These are phyloP conservation scores for Nakazawaea sp. DNA, from an alignment of 805 yeast species.

Conservation along the genomic window DNA sequence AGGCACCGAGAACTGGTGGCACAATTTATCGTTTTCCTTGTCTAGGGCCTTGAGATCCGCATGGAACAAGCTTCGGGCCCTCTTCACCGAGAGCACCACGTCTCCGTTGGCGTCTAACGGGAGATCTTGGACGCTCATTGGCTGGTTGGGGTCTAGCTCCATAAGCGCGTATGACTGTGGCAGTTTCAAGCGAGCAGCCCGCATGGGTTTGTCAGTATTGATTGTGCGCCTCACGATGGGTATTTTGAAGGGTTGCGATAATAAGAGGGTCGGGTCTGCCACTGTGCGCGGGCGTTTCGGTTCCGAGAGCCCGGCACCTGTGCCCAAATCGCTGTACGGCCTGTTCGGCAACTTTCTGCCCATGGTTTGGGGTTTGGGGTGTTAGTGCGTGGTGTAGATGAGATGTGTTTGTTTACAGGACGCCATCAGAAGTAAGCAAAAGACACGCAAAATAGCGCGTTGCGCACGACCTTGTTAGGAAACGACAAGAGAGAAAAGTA, in stretches of 20 bases:
- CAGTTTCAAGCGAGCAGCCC: conserved; percentile 23
- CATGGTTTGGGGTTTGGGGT: neutral
- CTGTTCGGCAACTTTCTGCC: conserved; percentile 28
- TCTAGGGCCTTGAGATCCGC: conserved; percentile 38
- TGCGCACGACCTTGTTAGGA: no score
- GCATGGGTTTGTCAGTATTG: conserved; percentile 11
- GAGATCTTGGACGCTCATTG: conserved; percentile 17
- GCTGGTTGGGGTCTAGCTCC: conserved; percentile 26
- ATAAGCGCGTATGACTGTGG: conserved; percentile 35
- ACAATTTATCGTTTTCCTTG: conserved; percentile 24
- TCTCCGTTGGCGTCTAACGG: conserved; percentile 24
- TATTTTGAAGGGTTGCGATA: conserved; percentile 63
- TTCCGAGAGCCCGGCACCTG: conserved; percentile 63
- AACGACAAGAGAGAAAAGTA: neutral
- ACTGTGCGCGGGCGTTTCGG: conserved; percentile 47
- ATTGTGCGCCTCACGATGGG: conserved; percentile 38
- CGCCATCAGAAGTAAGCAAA: no score
- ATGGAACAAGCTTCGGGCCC: conserved; percentile 57
- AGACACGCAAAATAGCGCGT: no score
- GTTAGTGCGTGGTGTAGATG: neutral
- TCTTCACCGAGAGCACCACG: conserved; percentile 19
- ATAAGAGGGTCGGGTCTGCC: conserved; percentile 41
- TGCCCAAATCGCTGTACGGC: conserved; percentile 47
- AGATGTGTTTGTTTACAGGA: no score
- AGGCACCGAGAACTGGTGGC: conserved; percentile 56